phyloP scores from a whole-genome alignment of 2,329 filamentous ascomycete genomes.

The Drechslerella dactyloides region DNA sequence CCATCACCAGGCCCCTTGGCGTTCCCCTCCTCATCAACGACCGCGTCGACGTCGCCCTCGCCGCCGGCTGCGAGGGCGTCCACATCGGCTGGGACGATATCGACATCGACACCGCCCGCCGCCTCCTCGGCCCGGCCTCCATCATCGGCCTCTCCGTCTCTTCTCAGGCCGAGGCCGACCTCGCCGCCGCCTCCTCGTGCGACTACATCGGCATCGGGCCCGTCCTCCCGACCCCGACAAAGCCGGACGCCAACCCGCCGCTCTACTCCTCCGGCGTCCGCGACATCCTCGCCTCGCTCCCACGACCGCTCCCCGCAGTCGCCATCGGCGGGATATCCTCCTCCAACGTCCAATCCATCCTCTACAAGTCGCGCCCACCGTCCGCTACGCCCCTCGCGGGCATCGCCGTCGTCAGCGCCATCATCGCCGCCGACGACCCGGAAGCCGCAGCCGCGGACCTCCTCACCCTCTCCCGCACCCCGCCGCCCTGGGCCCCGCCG shows the following conservation, averaged over 20 bases:
- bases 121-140: constrained; percentile 73
- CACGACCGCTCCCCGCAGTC: constrained; percentile 67
- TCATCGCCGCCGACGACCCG: constrained; percentile 75
- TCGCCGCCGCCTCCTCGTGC: constrained; percentile 76
- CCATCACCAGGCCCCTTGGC: constrained; percentile 69
- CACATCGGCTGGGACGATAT: constrained; percentile 96
- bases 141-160: constrained; percentile 91
- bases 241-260: constrained; percentile 56
- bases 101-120: constrained; percentile 70
- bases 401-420: constrained; percentile 86
- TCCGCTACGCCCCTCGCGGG: constrained; percentile 72
- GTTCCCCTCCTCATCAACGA: constrained; percentile 93
- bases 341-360: constrained; percentile 74
- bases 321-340: constrained; percentile 89
- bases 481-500: constrained; percentile 52
- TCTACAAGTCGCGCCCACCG: constrained; percentile 67
- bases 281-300: constrained; percentile 70
- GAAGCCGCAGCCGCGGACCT: constrained; percentile 69
- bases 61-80: constrained; percentile 85
- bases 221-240: constrained; percentile 83
- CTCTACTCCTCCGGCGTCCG: constrained; percentile 72
- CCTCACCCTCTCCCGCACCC: constrained; percentile 62
- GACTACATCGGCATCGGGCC: constrained; percentile 92
- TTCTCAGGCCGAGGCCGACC: constrained; percentile 72
- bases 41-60: constrained; percentile 84